These are phyloP conservation scores for Leucocoprinus leucothites DNA, from an alignment of 768 basidiomycete genomes.

Conservation along the genomic window DNA sequence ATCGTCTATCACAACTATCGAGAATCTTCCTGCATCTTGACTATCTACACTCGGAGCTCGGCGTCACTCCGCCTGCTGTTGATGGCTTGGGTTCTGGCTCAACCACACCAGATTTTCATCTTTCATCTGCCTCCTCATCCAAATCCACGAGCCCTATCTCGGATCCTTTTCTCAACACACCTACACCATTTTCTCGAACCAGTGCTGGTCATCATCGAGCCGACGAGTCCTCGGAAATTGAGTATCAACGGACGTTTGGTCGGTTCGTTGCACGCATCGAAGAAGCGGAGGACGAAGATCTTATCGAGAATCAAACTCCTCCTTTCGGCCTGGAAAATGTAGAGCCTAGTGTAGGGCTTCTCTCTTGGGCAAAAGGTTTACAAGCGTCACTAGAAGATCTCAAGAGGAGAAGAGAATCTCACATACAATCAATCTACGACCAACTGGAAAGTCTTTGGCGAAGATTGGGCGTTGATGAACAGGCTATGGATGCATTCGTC, in stretches of 20 bases:
- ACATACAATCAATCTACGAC: conserved; percentile 94
- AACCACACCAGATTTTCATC: conserved; percentile 20
- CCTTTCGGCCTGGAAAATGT: conserved; percentile 67
- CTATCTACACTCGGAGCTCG: conserved; percentile 81
- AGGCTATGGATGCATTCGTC: conserved; percentile 89
- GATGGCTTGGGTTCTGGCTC: conserved; percentile 40
- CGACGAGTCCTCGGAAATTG: conserved; percentile 31
- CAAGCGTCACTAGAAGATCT: conserved; percentile 62
- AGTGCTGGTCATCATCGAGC: conserved; percentile 33
- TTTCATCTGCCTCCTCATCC: conserved; percentile 26
- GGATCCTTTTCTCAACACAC: conserved; percentile 49
- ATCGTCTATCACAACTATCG: conserved; percentile 64
- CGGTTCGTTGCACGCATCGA: conserved; percentile 63
- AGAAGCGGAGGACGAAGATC: conserved; percentile 48
- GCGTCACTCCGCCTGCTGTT: conserved; percentile 57
- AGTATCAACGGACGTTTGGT: conserved; percentile 58
- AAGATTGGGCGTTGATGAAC: conserved; percentile 75
- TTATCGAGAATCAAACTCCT: conserved; percentile 32
- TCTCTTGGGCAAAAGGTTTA: conserved; percentile 65
- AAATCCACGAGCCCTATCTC: conserved; percentile 34
- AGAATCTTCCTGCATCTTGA: conserved; percentile 72
- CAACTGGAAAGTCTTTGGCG: conserved; percentile 90
- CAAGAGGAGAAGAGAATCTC: conserved; percentile 71
- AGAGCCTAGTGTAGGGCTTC: conserved; percentile 72
- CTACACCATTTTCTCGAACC: conserved; percentile 45